phyloP scores from a whole-genome alignment of 768 basidiomycete species.

The Fomitopsis serialis region DNA sequence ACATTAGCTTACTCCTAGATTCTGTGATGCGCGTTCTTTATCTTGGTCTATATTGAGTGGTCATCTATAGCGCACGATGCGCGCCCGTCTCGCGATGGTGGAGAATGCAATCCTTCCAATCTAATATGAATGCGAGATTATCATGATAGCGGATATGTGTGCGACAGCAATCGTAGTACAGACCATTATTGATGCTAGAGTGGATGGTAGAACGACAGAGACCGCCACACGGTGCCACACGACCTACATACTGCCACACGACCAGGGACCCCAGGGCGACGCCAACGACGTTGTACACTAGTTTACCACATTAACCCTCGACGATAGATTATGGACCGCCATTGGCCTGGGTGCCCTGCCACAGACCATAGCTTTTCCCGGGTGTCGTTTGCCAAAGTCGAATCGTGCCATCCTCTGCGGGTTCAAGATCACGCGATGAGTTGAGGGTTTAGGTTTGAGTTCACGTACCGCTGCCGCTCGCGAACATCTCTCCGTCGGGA shows the following conservation, averaged over 20 bases:
- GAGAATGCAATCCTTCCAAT: neutral
- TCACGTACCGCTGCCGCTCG: conserved; percentile 89
- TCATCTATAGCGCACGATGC: no score
- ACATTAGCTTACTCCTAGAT: no score
- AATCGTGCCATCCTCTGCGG: conserved; percentile 65
- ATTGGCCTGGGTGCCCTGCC: conserved; percentile 57
- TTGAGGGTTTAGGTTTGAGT: neutral
- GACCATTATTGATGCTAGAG: conserved; percentile 6
- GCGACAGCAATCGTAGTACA: conserved; percentile 6
- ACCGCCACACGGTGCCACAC: neutral
- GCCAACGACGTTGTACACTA: conserved; percentile 9
- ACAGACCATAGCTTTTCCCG: conserved; percentile 87
- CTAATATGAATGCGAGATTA: conserved; percentile 1
- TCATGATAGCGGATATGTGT: conserved; percentile 12
- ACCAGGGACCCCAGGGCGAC: neutral
- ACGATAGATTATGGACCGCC: conserved; percentile 28
- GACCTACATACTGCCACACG: neutral
- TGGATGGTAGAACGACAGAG: conserved; percentile 2
- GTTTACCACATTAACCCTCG: conserved; percentile 14
- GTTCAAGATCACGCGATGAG: conserved; percentile 4
- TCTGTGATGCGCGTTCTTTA: no score
- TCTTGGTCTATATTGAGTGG: no score
- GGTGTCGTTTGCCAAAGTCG: conserved; percentile 97
- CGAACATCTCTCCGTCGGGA: conserved; percentile 97
- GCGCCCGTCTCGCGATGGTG: no score